These are phyloP conservation scores for Daldinia sp. DNA, from an alignment of 2,329 filamentous ascomycete species.

Conservation along the genomic window DNA sequence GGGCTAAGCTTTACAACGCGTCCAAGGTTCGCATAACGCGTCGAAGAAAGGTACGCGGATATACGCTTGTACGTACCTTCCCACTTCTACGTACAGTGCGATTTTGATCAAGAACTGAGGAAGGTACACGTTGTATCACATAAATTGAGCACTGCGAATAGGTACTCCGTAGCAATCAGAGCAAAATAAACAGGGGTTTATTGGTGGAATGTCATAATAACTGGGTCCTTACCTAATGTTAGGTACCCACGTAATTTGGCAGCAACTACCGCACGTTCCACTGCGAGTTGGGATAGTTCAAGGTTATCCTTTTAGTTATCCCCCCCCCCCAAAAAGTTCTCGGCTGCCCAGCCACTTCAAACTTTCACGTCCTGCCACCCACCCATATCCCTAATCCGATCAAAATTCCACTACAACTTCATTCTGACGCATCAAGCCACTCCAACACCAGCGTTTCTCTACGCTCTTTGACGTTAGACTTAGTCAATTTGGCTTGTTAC, in stretches of 20 bases:
- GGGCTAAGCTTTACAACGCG: constrained; percentile 42
- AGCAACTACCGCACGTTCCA: constrained; percentile 21
- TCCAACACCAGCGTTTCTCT: constrained; percentile 10
- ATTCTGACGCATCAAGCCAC: constrained; percentile 20
- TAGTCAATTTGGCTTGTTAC: constrained; percentile 15
- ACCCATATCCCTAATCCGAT: constrained; percentile 23
- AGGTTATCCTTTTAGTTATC: background rate
- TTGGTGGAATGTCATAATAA: constrained; percentile 36
- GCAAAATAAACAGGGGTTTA: constrained; percentile 13
- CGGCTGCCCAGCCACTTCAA: constrained; percentile 31
- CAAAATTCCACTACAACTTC: constrained; percentile 28
- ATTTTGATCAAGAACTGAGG: constrained; percentile 18
- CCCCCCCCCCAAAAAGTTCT: constrained; percentile 13
- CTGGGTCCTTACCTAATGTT: background rate
- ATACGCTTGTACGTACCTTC: background rate
- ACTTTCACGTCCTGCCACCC: constrained; percentile 30
- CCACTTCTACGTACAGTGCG: background rate
- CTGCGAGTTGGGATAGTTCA: constrained; percentile 21
- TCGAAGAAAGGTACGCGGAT: constrained; percentile 20
- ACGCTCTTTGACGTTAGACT: constrained; percentile 20
- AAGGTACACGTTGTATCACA: constrained; percentile 20
- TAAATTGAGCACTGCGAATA: constrained; percentile 2
- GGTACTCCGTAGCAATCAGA: constrained; percentile 32
- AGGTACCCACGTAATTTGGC: constrained; percentile 17
- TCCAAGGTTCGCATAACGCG: constrained; percentile 41